Percentiles rank a stretch among this genome's conserved stretches.
Conservation (phyloP, 192 early-diverging fungal genomes). For the Kappamyces sp. region DNA sequence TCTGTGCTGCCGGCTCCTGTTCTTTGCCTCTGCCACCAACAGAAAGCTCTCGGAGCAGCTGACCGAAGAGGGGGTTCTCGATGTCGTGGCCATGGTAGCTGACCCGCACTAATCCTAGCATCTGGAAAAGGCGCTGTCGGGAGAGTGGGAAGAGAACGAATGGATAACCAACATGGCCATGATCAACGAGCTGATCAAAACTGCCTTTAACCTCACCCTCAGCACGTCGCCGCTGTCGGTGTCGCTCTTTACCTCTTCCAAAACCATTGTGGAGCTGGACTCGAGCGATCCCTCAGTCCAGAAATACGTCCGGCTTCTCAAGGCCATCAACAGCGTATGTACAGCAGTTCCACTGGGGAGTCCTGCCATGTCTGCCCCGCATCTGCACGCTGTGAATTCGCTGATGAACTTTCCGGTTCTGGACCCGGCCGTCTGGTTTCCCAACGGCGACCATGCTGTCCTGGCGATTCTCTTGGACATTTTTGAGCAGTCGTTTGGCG, state of each 20-base stretch:
- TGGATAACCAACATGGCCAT: neutral
- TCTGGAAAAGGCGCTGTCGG: neutral
- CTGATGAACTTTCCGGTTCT: constrained; percentile 57
- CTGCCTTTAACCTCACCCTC: constrained; percentile 11
- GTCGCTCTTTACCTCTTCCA: neutral
- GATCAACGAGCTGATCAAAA: constrained; percentile 10
- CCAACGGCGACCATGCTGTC: constrained; percentile 18
- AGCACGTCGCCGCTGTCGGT: neutral
- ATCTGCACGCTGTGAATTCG: constrained; percentile 72
- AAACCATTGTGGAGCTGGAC: neutral
- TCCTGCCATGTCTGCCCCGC: constrained; percentile 53
- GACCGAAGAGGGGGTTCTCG: neutral
- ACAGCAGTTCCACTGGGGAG: neutral
- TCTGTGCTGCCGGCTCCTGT: constrained; percentile 2
- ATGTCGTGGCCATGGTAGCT: neutral
- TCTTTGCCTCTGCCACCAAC: constrained; percentile 10
- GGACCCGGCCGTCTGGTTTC: constrained; percentile 32
- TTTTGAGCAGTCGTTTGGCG: constrained; percentile 15
- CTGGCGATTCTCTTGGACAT: constrained; percentile 24
- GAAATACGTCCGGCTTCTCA: neutral
- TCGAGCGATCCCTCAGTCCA: neutral
- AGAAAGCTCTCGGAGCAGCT: neutral
- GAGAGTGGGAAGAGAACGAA: neutral
- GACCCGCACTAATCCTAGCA: neutral
- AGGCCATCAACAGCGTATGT: neutral